phyloP scores from a whole-genome alignment of 345 rosid genomes.

The Melaleuca alternifolia region DNA sequence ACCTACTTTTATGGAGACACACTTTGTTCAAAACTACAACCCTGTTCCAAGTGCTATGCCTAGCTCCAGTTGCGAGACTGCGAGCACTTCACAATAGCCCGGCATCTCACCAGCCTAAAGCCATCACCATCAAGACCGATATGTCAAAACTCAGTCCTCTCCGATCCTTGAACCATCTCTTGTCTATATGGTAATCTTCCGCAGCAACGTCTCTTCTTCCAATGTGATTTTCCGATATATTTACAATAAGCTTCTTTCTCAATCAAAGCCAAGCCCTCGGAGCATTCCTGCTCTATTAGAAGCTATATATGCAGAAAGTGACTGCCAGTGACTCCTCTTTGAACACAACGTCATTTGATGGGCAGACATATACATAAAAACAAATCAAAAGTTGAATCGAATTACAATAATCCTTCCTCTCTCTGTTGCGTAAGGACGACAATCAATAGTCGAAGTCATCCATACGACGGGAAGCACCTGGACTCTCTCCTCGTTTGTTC shows the following conservation, averaged over 20 bases:
- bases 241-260: not conserved
- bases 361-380: not conserved
- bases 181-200: not conserved
- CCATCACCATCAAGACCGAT: not conserved
- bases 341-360: not conserved
- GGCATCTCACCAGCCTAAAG: not conserved
- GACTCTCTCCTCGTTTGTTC: constrained; percentile 38
- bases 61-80: not conserved
- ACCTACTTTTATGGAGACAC: not conserved
- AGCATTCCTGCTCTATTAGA: not conserved
- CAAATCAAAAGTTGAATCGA: not conserved
- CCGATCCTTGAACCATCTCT: not conserved
- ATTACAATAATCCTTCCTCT: not conserved
- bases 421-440: not conserved
- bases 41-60: not conserved
- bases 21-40: not conserved
- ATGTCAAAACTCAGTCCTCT: not conserved
- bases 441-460: constrained; percentile 35
- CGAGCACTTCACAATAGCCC: not conserved
- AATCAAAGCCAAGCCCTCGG: not conserved
- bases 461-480: constrained; percentile 34
- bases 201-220: not conserved
- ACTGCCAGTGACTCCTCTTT: not conserved
- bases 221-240: not conserved
- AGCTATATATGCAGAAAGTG: not conserved